Evolutionary conservation across 2,329 filamentous ascomycete genomes (phyloP).

Genomic region (Fusarium oligoseptatum): DNA sequence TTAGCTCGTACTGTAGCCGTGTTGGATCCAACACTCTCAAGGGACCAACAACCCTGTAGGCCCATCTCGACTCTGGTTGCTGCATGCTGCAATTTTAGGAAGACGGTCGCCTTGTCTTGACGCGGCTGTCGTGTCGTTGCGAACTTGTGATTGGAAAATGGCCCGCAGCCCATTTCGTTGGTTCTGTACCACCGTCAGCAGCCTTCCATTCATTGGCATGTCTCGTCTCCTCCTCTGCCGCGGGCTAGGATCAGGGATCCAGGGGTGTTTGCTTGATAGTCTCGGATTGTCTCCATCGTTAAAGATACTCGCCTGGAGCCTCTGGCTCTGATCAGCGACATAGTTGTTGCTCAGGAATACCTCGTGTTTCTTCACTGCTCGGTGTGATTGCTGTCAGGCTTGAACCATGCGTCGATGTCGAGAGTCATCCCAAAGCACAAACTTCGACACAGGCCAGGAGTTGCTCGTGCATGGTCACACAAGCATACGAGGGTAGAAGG

Average conservation of each 20-base stretch:
- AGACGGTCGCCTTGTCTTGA: constrained; percentile 8
- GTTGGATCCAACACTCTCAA: constrained; percentile 26
- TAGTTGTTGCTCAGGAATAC: background rate
- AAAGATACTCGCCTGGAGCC: constrained; percentile 16
- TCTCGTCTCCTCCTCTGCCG: constrained; percentile 10
- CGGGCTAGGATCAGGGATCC: constrained; percentile 29
- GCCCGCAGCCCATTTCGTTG: constrained; percentile 6
- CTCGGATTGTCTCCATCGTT: constrained; percentile 1
- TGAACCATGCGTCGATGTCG: background rate
- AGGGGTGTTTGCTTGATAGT: constrained; percentile 27
- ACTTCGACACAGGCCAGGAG: background rate
- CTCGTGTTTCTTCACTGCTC: background rate
- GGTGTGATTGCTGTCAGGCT: background rate
- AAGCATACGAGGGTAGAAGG: background rate
- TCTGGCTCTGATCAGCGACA: background rate
- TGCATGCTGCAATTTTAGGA: constrained; percentile 33
- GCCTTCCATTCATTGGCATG: constrained; percentile 1
- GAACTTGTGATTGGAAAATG: constrained; percentile 16
- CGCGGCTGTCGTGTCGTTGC: constrained; percentile 20
- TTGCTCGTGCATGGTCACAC: background rate
- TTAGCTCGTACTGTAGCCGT: constrained; percentile 13
- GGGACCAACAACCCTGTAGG: background rate
- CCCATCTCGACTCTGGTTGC: constrained; percentile 6
- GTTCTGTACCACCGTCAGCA: constrained; percentile 15
- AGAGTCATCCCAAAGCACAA: background rate